A percentile compares a stretch with the other conserved stretches of the same genome.
Conservation (phyloP, 176 grass and related monocot genomes). For the Paspalum notatum region DNA sequence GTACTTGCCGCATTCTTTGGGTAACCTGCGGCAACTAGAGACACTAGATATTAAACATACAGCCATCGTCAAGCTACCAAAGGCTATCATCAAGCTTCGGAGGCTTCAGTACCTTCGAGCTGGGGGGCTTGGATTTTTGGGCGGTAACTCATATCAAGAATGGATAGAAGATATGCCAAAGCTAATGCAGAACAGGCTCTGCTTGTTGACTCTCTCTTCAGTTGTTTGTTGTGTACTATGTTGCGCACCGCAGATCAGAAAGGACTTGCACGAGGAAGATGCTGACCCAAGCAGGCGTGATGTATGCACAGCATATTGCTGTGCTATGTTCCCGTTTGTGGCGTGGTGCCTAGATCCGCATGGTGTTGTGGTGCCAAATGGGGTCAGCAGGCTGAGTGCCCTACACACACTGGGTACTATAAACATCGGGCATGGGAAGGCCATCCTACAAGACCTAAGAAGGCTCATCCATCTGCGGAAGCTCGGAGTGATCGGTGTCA, state of each 20-base stretch:
- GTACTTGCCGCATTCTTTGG: not conserved
- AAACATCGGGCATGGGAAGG: not conserved
- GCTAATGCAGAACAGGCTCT: not conserved
- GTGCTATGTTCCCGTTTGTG: not conserved
- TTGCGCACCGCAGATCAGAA: not conserved
- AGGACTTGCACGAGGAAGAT: not conserved
- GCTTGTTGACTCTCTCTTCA: not conserved
- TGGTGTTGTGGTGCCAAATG: not conserved
- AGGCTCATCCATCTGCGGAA: not conserved
- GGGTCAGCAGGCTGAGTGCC: not conserved
- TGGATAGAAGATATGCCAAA: not conserved
- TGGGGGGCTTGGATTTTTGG: too few relatives aligned
- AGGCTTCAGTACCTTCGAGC: not conserved
- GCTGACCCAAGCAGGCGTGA: not conserved
- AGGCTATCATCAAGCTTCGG: constrained; percentile 1
- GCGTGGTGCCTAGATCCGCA: not conserved
- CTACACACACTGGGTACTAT: not conserved
- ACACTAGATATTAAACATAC: not conserved
- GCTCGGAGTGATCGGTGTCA: not conserved
- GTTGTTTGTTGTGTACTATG: not conserved
- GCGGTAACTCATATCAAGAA: not conserved
- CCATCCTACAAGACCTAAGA: not conserved
- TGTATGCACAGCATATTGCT: not conserved
- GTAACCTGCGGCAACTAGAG: not conserved
- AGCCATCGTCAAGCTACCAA: not conserved